Evolutionary conservation across 176 grass and related monocot species (phyloP), one percentile per base, ranked within the genome.

Genomic region (Zoysia pacifica): DNA sequence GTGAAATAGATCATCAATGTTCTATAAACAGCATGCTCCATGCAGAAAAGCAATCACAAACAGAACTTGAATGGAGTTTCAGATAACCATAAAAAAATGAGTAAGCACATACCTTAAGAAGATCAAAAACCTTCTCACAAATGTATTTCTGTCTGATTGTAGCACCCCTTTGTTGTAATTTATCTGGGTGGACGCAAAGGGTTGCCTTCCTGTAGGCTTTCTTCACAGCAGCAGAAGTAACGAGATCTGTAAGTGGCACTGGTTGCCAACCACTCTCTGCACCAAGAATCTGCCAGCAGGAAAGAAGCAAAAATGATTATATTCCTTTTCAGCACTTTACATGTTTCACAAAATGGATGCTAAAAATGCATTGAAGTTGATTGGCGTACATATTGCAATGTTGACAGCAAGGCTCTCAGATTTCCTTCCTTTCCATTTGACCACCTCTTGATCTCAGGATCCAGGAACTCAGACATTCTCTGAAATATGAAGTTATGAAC

Each of bases 391-490:
- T 99, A 99, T 95, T 99, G 96, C 64, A 99, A 79, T 42, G 96
- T 99, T 40, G 96, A 99, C n/a, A 99, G 44, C 84, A 99, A 68
- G 18, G 96, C 96, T 48, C 96, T 89, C 56, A 99, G 79, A 84
- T 99, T 99, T 86, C 93, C 96, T 86, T 93, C 90, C 80, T 99
- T 99, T 74, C 96, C 96, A 15, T 88, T 94, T 79, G 96, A 99
- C 96, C 96, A 99, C 81, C 96, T 85, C 86, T 93, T 99, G 73
- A 99, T 85, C 37, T 99, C 96, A 51, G 90, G 86, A 86, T 95
- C 92, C 67, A 99, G 79, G 85, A 87, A 92, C 55, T 99, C 96
- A 38, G 96, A 85, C 67, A 99, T 15, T 60, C 96, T 99, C 96
- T 99, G 86, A 78, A 90, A 85, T 42, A 69, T 53, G 28, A 28